A percentile compares a stretch with the other conserved stretches of the same genome.
Conservation (phyloP, 768 basidiomycete species). For the Tricholoma bakamatsutake region DNA sequence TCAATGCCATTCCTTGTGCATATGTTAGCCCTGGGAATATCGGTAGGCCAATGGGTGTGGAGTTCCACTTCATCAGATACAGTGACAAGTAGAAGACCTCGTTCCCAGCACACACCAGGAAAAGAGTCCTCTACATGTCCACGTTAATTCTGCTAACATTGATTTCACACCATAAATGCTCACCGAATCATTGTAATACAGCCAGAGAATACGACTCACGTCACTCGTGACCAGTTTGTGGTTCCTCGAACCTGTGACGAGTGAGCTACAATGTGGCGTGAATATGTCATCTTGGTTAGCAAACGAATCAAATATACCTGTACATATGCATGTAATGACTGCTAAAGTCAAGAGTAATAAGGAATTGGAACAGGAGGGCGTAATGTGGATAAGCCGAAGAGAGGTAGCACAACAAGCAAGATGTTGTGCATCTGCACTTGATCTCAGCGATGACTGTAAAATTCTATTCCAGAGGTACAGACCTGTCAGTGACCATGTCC, state of each 20-base stretch:
- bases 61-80: constrained; percentile 87
- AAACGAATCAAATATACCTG: constrained; percentile 47
- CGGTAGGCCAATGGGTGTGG: constrained; percentile 58
- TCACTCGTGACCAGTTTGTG: constrained; percentile 93
- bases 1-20: constrained; percentile 63
- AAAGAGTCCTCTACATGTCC: constrained; percentile 64
- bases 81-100: constrained; percentile 94
- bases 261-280: constrained; percentile 53
- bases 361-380: constrained; percentile 85
- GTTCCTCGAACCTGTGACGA: constrained; percentile 88
- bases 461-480: constrained; percentile 19
- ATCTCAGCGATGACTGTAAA: not conserved
- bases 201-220: constrained; percentile 86
- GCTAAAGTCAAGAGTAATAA: constrained; percentile 95
- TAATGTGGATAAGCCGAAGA: constrained; percentile 84
- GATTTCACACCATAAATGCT: constrained; percentile 24
- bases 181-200: constrained; percentile 92
- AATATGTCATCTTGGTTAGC: constrained; percentile 6
- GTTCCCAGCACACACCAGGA: constrained; percentile 91
- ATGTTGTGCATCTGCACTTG: constrained; percentile 80
- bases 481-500: constrained; percentile 99
- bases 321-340: constrained; percentile 99
- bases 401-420: constrained; percentile 91
- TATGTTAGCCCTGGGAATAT: constrained; percentile 48
- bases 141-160: not conserved